Conservation (phyloP, 306 rosid genomes). For the Trifolium subterraneum region DNA sequence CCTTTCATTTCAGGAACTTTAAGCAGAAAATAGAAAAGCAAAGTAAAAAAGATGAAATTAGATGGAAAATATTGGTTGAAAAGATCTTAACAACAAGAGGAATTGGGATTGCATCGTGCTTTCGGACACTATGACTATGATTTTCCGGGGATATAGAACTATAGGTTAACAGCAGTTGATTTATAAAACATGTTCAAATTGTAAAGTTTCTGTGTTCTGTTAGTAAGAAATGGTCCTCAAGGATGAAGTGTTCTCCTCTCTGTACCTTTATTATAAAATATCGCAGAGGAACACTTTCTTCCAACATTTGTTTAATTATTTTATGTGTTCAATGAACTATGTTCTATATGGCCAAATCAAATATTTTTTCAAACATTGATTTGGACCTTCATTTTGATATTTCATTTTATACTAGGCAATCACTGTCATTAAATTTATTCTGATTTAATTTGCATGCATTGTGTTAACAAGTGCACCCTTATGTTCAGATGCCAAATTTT, state of each 20-base stretch:
- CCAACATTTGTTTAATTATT: background rate
- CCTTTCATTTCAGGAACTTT: constrained; percentile 75
- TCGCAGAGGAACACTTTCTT: constrained; percentile 40
- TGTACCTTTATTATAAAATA: background rate
- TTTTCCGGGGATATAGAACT: constrained; percentile 19
- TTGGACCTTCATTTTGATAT: background rate
- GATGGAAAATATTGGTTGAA: constrained; percentile 80
- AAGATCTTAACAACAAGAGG: constrained; percentile 69
- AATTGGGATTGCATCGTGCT: constrained; percentile 58
- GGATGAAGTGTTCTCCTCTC: constrained; percentile 28
- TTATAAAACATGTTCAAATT: constrained; percentile 24
- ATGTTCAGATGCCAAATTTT: background rate
- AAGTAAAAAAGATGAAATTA: constrained; percentile 81
- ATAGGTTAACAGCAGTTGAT: constrained; percentile 32
- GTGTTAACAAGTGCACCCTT: background rate
- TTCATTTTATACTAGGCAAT: background rate
- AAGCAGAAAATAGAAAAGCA: constrained; percentile 65
- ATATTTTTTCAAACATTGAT: background rate
- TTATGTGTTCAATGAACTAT: constrained; percentile 6
- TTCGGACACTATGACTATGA: constrained; percentile 42
- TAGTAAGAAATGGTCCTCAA: constrained; percentile 4
- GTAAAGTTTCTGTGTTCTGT: constrained; percentile 37
- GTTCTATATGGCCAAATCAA: background rate
- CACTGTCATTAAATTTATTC: background rate
- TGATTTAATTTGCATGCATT: background rate